Base-by-base conservation (phyloP, 1,139 yeast species). In the Suhomyces kunorum region DNA sequence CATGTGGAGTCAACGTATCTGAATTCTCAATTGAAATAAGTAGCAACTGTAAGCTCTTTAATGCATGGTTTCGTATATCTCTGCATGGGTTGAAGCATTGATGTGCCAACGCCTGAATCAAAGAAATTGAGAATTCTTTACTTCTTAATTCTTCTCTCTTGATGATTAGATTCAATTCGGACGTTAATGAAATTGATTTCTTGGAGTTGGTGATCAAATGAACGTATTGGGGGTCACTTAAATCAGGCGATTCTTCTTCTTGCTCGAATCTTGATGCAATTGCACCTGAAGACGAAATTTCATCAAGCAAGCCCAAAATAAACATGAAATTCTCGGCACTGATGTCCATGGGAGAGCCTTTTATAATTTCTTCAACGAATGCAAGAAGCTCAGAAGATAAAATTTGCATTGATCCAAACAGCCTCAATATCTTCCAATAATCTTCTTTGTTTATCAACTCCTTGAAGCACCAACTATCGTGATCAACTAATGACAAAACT, bases 51-150 rank as follows among this genome's bases (percentile, higher is more conserved):
- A 89, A 65, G 13, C 76, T 56, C 42, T 73, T 65, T 43, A 84
- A 59, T 0, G 96, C 92, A 58, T 71, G 78, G 0, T 75, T 63
- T 33, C 96, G 70, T 9, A 89, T 71, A 55, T 85, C 89, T 26
- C 87, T 73, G 57, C 95, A 87, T 8, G 95, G 95, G 53, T 88
- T 89, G 58, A 86, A 77, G 57, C 96, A 87, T 61, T 89, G 96
- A 52, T 85, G 90, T 0, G 94, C 88, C 43, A 89, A 70, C 0
- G 94, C 92, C 56, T 87, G 92, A 22, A 83, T 67, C 44, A 83
- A 63, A 1, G 90, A 83, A 49, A 81, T 78, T 43, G 78, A 65
- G 26, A 64, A 50, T n/a, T 66, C 68, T 14, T 66, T 61, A 9
- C 55, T 58, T 14, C 54, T 55, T 44, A 67, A 65, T 3, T 49